Percentiles rank a stretch among this genome's conserved stretches.
These are phyloP conservation scores for Posidonia oceanica DNA, from an alignment of 116 monocot species.

Conservation along the genomic window DNA sequence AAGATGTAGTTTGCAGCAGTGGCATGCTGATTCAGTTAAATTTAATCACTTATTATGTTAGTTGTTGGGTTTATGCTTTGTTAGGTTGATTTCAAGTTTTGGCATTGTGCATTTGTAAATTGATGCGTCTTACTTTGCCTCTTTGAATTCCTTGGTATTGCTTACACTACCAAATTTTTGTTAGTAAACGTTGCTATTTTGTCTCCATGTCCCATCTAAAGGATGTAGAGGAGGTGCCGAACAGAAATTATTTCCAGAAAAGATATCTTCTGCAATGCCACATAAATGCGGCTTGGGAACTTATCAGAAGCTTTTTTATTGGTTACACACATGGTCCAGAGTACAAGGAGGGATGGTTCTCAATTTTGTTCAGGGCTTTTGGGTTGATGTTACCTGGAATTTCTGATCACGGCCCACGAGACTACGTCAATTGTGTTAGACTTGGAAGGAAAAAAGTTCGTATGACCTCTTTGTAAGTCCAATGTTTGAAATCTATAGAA, in stretches of 20 bases:
- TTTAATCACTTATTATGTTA: too few species aligned
- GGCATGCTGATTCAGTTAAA: too few species aligned
- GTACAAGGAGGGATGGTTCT: constrained; percentile 24
- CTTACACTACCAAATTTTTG: neutral
- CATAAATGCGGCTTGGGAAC: constrained; percentile 11
- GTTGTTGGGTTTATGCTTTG: too few species aligned
- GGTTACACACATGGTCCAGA: constrained; percentile 8
- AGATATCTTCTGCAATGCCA: neutral
- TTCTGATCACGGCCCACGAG: constrained; percentile 42
- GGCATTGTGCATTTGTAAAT: too few species aligned
- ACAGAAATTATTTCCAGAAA: constrained; percentile 29
- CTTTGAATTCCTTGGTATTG: too few species aligned
- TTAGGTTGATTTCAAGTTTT: too few species aligned
- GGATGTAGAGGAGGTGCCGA: constrained; percentile 25
- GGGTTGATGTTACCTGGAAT: constrained; percentile 40
- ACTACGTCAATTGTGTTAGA: constrained; percentile 29
- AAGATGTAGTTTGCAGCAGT: too few species aligned
- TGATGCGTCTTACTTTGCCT: too few species aligned
- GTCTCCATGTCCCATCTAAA: neutral
- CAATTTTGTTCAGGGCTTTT: constrained; percentile 18
- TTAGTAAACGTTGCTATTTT: neutral
- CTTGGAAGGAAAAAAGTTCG: constrained; percentile 7
- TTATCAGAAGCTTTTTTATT: constrained; percentile 1
- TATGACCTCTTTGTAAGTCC: constrained; percentile 1
- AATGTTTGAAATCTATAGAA: too few species aligned